These are phyloP conservation scores for Diphasiastrum complanatum DNA, from an alignment of 83 land plant genomes.

Conservation along the genomic window DNA sequence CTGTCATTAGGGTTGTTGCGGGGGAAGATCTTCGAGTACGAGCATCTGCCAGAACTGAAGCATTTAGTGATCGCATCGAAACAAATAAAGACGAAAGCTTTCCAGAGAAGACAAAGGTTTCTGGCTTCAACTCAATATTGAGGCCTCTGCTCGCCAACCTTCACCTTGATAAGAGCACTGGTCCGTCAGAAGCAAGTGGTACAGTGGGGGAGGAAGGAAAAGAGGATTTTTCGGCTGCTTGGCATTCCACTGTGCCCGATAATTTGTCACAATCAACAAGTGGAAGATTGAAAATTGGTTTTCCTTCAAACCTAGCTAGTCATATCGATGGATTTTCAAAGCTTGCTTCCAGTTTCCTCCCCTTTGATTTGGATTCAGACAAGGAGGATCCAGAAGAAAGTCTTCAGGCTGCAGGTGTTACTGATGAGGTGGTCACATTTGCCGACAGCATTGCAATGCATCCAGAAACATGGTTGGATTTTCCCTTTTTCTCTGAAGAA, in stretches of 20 bases:
- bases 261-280: too few relatives aligned
- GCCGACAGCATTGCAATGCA: slow-evolving; percentile 74
- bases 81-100: background rate
- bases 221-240: background rate
- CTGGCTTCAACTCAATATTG: background rate
- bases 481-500: slow-evolving; percentile 56
- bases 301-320: background rate
- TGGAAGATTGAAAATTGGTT: background rate
- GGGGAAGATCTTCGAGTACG: background rate
- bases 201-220: background rate
- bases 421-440: slow-evolving; percentile 73
- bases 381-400: slow-evolving; percentile 8
- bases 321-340: background rate
- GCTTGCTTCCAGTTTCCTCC: slow-evolving; percentile 8
- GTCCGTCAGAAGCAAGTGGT: background rate
- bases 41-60: background rate
- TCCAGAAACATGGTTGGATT: slow-evolving; percentile 92
- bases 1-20: slow-evolving; percentile 19
- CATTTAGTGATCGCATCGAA: background rate
- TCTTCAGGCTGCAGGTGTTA: slow-evolving; percentile 43
- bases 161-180: background rate
- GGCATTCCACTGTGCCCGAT: too few relatives aligned
- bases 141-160: background rate
- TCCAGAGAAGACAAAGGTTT: too few relatives aligned
- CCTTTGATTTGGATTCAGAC: slow-evolving; percentile 21